Percentiles rank a stretch among this genome's conserved stretches.
Evolutionary conservation across 2,329 filamentous ascomycete genomes (phyloP).

Genomic region (Elsinoe necatrix): DNA sequence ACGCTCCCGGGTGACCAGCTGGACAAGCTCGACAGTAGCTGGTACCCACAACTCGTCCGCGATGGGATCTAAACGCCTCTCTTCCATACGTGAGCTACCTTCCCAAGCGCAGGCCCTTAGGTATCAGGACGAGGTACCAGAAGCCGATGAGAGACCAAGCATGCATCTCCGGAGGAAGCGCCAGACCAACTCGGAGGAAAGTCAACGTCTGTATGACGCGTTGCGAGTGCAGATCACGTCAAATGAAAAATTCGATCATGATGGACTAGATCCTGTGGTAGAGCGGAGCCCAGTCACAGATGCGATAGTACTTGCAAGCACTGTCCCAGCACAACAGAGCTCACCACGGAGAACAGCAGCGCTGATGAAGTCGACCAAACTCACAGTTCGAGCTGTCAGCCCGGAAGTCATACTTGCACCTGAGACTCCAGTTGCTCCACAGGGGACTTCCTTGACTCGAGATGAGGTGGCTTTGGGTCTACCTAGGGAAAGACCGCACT

Average conservation of each 20-base stretch:
- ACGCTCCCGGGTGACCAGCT: conserved; percentile 62
- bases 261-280: neutral
- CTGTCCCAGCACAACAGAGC: neutral
- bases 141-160: conserved; percentile 24
- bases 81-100: conserved; percentile 15
- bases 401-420: conserved; percentile 18
- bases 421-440: neutral
- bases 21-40: conserved; percentile 56
- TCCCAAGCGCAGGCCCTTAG: conserved; percentile 9
- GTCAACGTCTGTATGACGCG: conserved; percentile 54
- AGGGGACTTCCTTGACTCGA: no score
- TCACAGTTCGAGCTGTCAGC: conserved; percentile 33
- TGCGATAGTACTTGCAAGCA: neutral
- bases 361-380: conserved; percentile 14
- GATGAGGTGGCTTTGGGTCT: no score
- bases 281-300: neutral
- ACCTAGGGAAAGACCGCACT: no score
- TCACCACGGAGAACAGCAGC: neutral
- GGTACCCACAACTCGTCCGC: conserved; percentile 44
- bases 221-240: conserved; percentile 46
- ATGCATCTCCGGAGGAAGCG: conserved; percentile 24
- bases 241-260: conserved; percentile 32
- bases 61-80: conserved; percentile 13
- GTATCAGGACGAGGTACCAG: conserved; percentile 26
- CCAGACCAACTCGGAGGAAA: conserved; percentile 38